Evolutionary conservation across 2,329 filamentous ascomycete genomes (phyloP).

Genomic region (Cadophora sp.): DNA sequence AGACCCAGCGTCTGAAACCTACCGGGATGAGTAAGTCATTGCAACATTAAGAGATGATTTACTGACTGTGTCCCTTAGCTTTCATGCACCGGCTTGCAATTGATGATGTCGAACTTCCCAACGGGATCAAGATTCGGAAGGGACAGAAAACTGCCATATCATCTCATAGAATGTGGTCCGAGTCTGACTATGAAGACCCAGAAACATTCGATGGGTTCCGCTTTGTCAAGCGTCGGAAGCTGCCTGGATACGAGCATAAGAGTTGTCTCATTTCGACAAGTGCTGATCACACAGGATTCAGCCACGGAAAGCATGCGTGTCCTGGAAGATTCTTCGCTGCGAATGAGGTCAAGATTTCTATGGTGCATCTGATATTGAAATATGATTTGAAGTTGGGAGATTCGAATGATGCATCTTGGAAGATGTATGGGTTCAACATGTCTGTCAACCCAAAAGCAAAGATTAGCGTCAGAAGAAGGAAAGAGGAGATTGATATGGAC

Average conservation of each 20-base stretch:
- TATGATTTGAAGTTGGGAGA: constrained; percentile 36
- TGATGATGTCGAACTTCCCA: constrained; percentile 3
- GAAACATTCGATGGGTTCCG: not conserved
- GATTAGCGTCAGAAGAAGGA: constrained; percentile 2
- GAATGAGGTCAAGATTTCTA: constrained; percentile 46
- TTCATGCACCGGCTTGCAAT: constrained; percentile 3
- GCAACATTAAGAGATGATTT: not conserved
- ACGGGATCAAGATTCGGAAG: not conserved
- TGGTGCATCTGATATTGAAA: constrained; percentile 42
- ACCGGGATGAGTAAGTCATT: not conserved
- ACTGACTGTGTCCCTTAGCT: not conserved
- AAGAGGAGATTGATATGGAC: constrained; percentile 15
- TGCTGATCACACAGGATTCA: constrained; percentile 44
- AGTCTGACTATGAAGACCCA: not conserved
- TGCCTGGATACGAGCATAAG: not conserved
- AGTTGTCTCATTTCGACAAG: constrained; percentile 6
- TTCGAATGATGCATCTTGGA: not conserved
- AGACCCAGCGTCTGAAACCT: constrained; percentile 15
- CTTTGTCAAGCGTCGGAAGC: not conserved
- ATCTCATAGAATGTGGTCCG: constrained; percentile 10
- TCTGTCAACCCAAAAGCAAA: not conserved
- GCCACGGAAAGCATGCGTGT: constrained; percentile 50
- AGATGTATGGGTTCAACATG: constrained; percentile 7
- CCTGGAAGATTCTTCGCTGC: constrained; percentile 49
- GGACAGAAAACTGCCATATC: constrained; percentile 7